These are phyloP conservation scores for Didymella pomorum DNA, from an alignment of 2,329 filamentous ascomycete species.

Conservation along the genomic window DNA sequence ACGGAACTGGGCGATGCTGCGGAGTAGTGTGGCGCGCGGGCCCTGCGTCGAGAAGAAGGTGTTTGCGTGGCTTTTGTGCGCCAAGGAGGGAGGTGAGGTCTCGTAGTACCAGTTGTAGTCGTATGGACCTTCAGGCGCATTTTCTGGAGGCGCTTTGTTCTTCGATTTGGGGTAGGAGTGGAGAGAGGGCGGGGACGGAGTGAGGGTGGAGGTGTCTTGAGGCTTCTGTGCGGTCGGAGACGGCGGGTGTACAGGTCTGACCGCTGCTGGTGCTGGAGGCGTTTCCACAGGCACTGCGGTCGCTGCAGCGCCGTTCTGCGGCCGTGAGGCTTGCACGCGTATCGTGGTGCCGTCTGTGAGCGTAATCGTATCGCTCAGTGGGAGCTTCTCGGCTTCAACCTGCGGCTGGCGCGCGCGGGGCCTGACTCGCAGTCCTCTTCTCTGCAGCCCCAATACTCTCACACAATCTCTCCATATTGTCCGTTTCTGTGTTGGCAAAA, in stretches of 20 bases:
- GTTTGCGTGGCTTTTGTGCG: constrained; percentile 53
- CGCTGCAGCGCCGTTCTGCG: neutral
- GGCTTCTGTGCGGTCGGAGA: neutral
- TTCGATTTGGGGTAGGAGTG: constrained; percentile 3
- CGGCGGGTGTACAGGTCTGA: neutral
- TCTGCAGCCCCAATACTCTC: constrained; percentile 1
- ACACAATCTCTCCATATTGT: constrained; percentile 6
- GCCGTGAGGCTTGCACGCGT: constrained; percentile 11
- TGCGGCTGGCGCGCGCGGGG: constrained; percentile 8
- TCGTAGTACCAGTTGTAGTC: constrained; percentile 49
- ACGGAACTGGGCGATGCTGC: constrained; percentile 68
- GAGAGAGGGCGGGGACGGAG: constrained; percentile 30
- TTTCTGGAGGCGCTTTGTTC: constrained; percentile 15
- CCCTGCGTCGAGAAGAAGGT: constrained; percentile 54
- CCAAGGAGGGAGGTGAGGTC: constrained; percentile 33
- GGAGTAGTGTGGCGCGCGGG: constrained; percentile 62
- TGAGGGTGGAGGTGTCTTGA: constrained; percentile 10
- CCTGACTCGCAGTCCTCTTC: constrained; percentile 9
- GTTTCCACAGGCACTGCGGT: neutral
- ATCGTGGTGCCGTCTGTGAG: constrained; percentile 19
- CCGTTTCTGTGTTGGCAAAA: constrained; percentile 11
- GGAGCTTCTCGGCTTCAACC: constrained; percentile 1
- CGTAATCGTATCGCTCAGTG: constrained; percentile 7
- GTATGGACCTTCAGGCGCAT: constrained; percentile 10
- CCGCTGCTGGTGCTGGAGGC: neutral